Percentiles rank a stretch among this genome's conserved stretches.
These are phyloP conservation scores for Pezicula carpinea DNA, from an alignment of 2,329 filamentous ascomycete genomes.

Conservation along the genomic window DNA sequence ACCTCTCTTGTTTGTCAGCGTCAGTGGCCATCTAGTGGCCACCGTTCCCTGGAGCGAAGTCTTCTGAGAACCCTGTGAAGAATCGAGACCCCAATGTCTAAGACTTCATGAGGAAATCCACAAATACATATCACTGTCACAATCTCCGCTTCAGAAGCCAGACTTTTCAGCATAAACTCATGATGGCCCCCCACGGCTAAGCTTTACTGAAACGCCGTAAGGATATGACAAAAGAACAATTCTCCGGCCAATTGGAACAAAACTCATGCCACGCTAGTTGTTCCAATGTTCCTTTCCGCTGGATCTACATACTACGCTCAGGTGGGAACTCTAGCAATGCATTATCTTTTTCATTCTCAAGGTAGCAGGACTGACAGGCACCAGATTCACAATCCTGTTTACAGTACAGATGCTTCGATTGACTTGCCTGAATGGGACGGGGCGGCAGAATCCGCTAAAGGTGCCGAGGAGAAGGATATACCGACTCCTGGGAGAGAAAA, in stretches of 20 bases:
- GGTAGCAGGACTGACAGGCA: not conserved
- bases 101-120: not conserved
- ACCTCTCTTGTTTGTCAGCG: not conserved
- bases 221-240: slow-evolving; percentile 15
- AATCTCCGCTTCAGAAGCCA: not conserved
- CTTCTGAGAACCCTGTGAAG: not conserved
- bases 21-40: not conserved
- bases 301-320: slow-evolving; percentile 19
- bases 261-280: slow-evolving; percentile 17
- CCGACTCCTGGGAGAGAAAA: slow-evolving; percentile 13
- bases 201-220: slow-evolving; percentile 22
- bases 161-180: not conserved
- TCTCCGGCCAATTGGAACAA: slow-evolving; percentile 21
- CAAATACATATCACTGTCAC: not conserved
- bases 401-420: not conserved
- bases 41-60: not conserved
- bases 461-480: not conserved
- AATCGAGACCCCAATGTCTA: not conserved
- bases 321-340: slow-evolving; percentile 2
- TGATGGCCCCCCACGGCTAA: slow-evolving; percentile 8
- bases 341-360: not conserved
- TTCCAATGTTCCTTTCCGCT: slow-evolving; percentile 19
- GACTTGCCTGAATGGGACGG: slow-evolving; percentile 5
- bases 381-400: slow-evolving; percentile 5
- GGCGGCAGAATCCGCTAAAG: not conserved